A percentile compares a stretch with the other conserved stretches of the same genome.
Conservation (phyloP, 768 basidiomycete genomes). For the Phaffia tasmanica region DNA sequence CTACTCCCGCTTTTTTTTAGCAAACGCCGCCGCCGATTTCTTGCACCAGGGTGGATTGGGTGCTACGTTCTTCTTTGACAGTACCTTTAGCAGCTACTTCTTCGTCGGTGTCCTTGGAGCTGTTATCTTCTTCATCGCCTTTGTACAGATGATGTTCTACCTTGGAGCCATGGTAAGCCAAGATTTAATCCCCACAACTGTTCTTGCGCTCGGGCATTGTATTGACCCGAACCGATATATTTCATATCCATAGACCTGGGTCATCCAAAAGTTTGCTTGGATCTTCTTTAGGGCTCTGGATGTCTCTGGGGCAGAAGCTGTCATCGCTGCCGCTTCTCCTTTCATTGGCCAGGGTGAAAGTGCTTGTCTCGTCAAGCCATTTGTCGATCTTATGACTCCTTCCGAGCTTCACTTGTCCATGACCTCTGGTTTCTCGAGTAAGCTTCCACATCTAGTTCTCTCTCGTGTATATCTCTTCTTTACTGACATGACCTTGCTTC, state of each 20-base stretch:
- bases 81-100: constrained; percentile 16
- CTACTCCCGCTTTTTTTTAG: background rate
- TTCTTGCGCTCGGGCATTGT: no score
- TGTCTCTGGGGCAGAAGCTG: constrained; percentile 87
- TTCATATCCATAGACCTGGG: constrained; percentile 43
- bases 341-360: constrained; percentile 87
- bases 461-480: constrained; percentile 21
- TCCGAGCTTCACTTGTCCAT: constrained; percentile 79
- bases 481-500: background rate
- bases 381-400: constrained; percentile 68
- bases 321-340: constrained; percentile 85
- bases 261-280: constrained; percentile 81
- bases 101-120: constrained; percentile 44
- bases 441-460: background rate
- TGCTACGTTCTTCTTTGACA: constrained; percentile 56
- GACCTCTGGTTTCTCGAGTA: constrained; percentile 55
- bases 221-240: no score
- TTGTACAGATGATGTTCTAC: constrained; percentile 59
- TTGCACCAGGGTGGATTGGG: constrained; percentile 56
- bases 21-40: constrained; percentile 60
- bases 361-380: constrained; percentile 65
- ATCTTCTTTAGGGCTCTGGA: constrained; percentile 86
- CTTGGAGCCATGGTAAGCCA: constrained; percentile 62
- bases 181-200: no score
- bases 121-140: constrained; percentile 90